phyloP scores from a whole-genome alignment of 1,284 basidiomycete genomes.

The Salmacisia buchloeana region DNA sequence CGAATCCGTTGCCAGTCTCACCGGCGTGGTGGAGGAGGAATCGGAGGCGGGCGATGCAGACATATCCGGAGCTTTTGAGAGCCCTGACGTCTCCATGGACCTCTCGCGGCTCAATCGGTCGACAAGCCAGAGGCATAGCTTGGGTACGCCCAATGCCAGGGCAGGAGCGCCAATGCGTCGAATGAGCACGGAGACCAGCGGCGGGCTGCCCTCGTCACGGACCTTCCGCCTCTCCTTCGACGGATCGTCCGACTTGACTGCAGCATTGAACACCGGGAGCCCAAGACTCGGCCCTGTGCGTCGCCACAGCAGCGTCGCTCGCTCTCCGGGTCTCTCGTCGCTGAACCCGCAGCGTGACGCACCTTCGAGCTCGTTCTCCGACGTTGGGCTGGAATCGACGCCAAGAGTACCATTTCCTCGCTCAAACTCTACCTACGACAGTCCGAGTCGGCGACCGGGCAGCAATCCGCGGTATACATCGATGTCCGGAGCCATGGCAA shows the following conservation, averaged over 20 bases:
- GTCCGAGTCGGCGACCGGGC: conserved; percentile 20
- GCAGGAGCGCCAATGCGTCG: conserved; percentile 20
- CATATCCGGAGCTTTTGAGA: not conserved
- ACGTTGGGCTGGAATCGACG: conserved; percentile 13
- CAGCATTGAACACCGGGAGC: not conserved
- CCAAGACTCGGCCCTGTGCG: conserved; percentile 27
- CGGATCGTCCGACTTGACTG: not conserved
- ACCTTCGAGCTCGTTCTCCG: conserved; percentile 10
- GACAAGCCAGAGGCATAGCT: not conserved
- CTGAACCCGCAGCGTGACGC: conserved; percentile 37
- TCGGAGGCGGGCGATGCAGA: conserved; percentile 20
- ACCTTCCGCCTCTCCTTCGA: not conserved
- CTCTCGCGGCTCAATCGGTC: not conserved
- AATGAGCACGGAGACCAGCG: conserved; percentile 35
- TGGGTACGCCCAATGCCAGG: conserved; percentile 23
- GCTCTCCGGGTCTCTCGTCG: conserved; percentile 28
- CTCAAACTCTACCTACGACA: conserved; percentile 20
- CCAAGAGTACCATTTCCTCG: conserved; percentile 31
- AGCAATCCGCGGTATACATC: not conserved
- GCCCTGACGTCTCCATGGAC: not conserved
- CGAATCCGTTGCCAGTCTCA: conserved; percentile 39
- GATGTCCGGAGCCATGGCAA: not conserved
- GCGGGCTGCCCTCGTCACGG: conserved; percentile 15
- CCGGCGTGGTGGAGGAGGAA: conserved; percentile 35
- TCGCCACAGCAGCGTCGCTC: conserved; percentile 31